phyloP scores from a whole-genome alignment of 805 yeast species.

The Torulaspora franciscae region DNA sequence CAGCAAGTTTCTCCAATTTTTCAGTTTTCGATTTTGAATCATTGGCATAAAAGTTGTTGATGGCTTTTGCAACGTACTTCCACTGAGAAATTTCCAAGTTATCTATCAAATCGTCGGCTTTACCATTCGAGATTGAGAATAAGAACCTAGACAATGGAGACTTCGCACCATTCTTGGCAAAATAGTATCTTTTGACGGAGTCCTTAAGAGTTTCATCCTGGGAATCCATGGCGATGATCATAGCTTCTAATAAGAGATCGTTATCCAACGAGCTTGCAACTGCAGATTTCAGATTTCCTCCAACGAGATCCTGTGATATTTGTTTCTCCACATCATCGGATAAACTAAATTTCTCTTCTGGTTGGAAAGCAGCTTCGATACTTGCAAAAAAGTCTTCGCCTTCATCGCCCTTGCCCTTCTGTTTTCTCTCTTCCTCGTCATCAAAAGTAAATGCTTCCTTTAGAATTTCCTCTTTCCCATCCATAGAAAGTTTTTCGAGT shows the following conservation, averaged over 20 bases:
- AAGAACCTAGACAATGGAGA: slow-evolving; percentile 67
- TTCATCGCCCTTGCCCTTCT: slow-evolving; percentile 19
- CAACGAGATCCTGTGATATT: slow-evolving; percentile 48
- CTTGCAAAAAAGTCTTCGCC: slow-evolving; percentile 39
- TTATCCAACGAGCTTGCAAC: slow-evolving; percentile 59
- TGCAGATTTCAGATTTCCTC: slow-evolving; percentile 62
- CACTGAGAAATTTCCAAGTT: slow-evolving; percentile 76
- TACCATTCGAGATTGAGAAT: slow-evolving; percentile 53
- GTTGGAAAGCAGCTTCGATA: slow-evolving; percentile 38
- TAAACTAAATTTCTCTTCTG: slow-evolving; percentile 51
- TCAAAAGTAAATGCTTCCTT: slow-evolving; percentile 41
- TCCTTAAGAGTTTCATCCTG: slow-evolving; percentile 52
- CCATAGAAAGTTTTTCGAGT: slow-evolving; percentile 46
- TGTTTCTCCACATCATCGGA: slow-evolving; percentile 43
- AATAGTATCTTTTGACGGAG: slow-evolving; percentile 68
- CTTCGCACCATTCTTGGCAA: slow-evolving; percentile 47
- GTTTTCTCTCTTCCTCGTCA: slow-evolving; percentile 29
- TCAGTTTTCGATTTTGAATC: slow-evolving; percentile 47
- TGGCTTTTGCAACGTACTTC: slow-evolving; percentile 73
- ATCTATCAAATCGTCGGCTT: slow-evolving; percentile 63
- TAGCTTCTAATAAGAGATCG: slow-evolving; percentile 69
- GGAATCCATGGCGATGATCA: slow-evolving; percentile 70
- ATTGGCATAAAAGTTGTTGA: slow-evolving; percentile 48
- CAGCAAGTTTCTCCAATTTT: slow-evolving; percentile 67
- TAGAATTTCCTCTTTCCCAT: slow-evolving; percentile 50